Percentiles rank a stretch among this genome's conserved stretches.
phyloP scores from a whole-genome alignment of 495 filamentous ascomycete species.

The Cetradonia linearis region DNA sequence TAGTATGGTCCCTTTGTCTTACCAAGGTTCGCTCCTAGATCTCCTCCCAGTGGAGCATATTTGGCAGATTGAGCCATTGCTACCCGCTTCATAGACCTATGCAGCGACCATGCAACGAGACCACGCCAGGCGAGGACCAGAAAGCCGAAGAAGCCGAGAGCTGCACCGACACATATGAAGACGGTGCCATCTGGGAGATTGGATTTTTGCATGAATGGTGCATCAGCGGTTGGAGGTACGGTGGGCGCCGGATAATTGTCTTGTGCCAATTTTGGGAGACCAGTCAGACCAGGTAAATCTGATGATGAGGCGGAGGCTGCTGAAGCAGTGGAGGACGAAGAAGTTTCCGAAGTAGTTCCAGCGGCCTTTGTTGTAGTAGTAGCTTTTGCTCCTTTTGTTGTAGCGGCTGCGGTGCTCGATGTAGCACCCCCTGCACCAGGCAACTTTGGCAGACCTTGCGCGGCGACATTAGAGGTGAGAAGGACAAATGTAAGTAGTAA shows the following conservation, averaged over 20 bases:
- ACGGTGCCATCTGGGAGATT: slow-evolving; percentile 85
- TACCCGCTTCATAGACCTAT: slow-evolving; percentile 74
- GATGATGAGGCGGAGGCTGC: slow-evolving; percentile 15
- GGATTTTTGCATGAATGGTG: slow-evolving; percentile 94
- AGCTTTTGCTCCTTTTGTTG: slow-evolving; percentile 11
- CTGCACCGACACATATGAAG: slow-evolving; percentile 88
- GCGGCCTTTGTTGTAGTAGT: slow-evolving; percentile 21
- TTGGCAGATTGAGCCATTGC: slow-evolving; percentile 55
- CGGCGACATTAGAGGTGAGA: slow-evolving; percentile 21
- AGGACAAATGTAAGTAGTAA: slow-evolving; percentile 22
- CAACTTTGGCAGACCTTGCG: slow-evolving; percentile 19
- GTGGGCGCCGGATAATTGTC: slow-evolving; percentile 49
- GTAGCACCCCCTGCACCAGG: slow-evolving; percentile 6
- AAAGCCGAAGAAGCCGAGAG: slow-evolving; percentile 69
- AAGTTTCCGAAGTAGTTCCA: background rate
- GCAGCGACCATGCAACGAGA: slow-evolving; percentile 82
- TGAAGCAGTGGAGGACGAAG: slow-evolving; percentile 10
- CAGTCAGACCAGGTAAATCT: slow-evolving; percentile 18
- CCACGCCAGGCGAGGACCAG: slow-evolving; percentile 78
- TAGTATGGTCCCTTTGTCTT: slow-evolving; percentile 44
- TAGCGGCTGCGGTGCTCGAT: slow-evolving; percentile 13
- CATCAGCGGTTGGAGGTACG: slow-evolving; percentile 71
- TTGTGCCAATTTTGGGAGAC: slow-evolving; percentile 29
- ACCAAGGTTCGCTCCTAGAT: slow-evolving; percentile 9
- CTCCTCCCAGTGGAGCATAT: slow-evolving; percentile 16